Base-by-base conservation (phyloP, 75 land plant species). In the Sequoiadendron giganteum region DNA sequence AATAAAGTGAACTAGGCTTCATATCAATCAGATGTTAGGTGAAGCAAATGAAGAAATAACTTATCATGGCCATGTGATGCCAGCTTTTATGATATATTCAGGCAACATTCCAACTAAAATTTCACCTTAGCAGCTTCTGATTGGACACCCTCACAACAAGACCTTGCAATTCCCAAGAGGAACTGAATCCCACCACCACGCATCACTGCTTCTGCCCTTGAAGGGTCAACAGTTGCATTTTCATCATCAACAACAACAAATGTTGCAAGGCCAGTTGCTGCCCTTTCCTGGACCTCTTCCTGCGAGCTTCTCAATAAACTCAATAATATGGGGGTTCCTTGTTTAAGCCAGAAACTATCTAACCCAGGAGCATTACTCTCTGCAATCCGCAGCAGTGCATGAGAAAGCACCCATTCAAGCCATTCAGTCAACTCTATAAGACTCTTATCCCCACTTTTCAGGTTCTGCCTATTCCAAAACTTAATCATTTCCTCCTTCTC, bases 201-300 rank as follows among this genome's bases (percentile, higher is more conserved):
- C 97, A 98, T 94, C 43, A 98, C 99, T 43, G 96, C 97, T 83
- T 96, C 99, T 65, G 99, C 97, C 87, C 98, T 94, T 82, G 90
- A 90, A 34, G 90, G 79, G 85, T 98, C 96, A 72, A 98, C 96
- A 61, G 91, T 94, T 2, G 97, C 98, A 94, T 92, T 93, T 83
- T 95, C 99, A 89, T 98, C 99, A 89, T 98, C 98, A 88, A 93
- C 92, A 6, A 97, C 99, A 32, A 98, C 99, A 92, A 98, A 98
- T 39, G 98, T 94, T 42, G 99, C 99, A 77, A 98, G 90, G 18
- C 95, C 99, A 18, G 98, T 95, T n/a, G 99, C 99, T 61, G 97
- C 96, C 78, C 96, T 92, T 91, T 98, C 99, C 87, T 96, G 99
- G 28, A 98, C 99, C 88, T 98, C 99, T 86, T 98, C 99, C 87